Evolutionary conservation across 257 asterid species (phyloP).

Genomic region (Striga asiatica): DNA sequence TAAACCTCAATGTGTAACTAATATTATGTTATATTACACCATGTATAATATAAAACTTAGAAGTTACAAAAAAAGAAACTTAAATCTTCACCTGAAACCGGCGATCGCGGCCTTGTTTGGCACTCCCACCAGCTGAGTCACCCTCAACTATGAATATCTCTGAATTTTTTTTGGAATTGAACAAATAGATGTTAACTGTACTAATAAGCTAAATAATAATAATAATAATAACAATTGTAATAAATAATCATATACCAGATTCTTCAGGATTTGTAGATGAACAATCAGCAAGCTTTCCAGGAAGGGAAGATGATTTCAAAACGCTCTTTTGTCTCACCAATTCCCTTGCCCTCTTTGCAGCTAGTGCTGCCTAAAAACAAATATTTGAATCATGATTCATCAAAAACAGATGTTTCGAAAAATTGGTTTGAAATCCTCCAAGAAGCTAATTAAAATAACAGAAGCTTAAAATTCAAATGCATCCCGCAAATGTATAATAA

Average conservation of each 20-base stretch:
- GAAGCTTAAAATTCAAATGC: neutral
- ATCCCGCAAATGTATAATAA: neutral
- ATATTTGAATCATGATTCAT: neutral
- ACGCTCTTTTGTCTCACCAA: constrained; percentile 87
- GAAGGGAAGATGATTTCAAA: constrained; percentile 82
- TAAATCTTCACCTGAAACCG: constrained; percentile 49
- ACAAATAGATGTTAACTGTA: neutral
- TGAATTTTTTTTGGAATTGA: constrained; percentile 21
- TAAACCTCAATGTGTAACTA: neutral
- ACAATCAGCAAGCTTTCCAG: constrained; percentile 99
- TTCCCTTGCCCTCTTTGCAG: constrained; percentile 95
- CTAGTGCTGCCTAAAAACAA: constrained; percentile 71
- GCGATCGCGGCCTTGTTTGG: constrained; percentile 99
- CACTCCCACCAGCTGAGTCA: constrained; percentile 99
- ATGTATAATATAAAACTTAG: neutral
- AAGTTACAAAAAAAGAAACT: neutral
- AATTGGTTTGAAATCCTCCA: neutral
- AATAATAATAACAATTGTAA: too few relatives aligned
- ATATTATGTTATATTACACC: neutral
- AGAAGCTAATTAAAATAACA: neutral
- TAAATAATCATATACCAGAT: constrained; percentile 8
- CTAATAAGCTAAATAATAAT: neutral
- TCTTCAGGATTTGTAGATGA: constrained; percentile 84
- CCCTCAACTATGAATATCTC: constrained; percentile 99
- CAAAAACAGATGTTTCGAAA: neutral